These are phyloP conservation scores for Fusarium aywerte DNA, from an alignment of 2,329 filamentous ascomycete species.

Conservation along the genomic window DNA sequence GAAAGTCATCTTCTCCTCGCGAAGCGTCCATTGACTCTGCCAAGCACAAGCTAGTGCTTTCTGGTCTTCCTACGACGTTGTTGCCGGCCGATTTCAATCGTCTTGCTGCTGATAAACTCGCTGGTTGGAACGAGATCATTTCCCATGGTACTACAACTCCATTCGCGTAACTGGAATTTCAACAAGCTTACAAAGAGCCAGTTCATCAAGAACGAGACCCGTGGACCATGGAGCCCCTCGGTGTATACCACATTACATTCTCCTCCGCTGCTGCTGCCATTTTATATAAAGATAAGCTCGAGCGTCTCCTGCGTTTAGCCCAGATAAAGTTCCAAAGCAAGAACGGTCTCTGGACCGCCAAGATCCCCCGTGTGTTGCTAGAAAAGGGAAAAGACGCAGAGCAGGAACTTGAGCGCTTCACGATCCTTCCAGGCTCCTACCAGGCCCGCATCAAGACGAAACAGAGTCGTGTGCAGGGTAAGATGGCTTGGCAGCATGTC, in stretches of 20 bases:
- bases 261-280: constrained; percentile 66
- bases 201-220: constrained; percentile 74
- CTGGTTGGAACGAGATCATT: constrained; percentile 74
- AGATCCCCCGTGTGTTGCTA: constrained; percentile 44
- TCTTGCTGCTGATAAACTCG: constrained; percentile 71
- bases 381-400: constrained; percentile 21
- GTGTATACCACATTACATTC: constrained; percentile 78
- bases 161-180: not conserved
- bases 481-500: constrained; percentile 43
- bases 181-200: constrained; percentile 36
- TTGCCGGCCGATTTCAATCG: constrained; percentile 77
- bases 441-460: constrained; percentile 13
- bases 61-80: constrained; percentile 64
- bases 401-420: constrained; percentile 45
- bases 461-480: constrained; percentile 36
- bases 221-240: constrained; percentile 69
- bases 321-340: constrained; percentile 44
- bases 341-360: constrained; percentile 47
- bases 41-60: not conserved
- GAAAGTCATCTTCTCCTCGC: not conserved
- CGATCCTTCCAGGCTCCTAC: constrained; percentile 46
- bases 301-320: constrained; percentile 50
- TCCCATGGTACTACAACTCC: constrained; percentile 58
- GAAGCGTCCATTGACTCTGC: not conserved
- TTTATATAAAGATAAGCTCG: constrained; percentile 63